phyloP scores from a whole-genome alignment of 2,329 filamentous ascomycete genomes.

The Arachnomyces sp. region DNA sequence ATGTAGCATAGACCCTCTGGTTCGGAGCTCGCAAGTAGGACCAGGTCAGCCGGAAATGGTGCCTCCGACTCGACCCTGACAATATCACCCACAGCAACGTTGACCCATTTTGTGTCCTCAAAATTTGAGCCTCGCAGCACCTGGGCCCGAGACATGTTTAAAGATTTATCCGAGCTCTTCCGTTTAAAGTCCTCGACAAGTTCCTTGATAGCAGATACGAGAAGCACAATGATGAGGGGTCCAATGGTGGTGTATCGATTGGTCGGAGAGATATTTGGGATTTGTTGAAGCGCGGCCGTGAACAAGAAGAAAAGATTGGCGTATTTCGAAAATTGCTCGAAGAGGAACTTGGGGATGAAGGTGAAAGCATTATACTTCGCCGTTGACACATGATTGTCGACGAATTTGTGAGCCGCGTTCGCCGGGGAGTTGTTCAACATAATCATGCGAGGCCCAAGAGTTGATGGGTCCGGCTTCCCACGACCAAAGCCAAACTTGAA shows the following conservation, averaged over 20 bases:
- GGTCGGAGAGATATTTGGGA: slow-evolving; percentile 88
- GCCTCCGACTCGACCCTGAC: slow-evolving; percentile 89
- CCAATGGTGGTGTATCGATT: slow-evolving; percentile 95
- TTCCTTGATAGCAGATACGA: slow-evolving; percentile 95
- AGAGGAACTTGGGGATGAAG: slow-evolving; percentile 93
- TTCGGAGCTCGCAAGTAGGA: slow-evolving; percentile 88
- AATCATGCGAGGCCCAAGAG: slow-evolving; percentile 84
- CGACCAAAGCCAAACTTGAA: slow-evolving; percentile 92
- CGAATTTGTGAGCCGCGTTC: slow-evolving; percentile 80
- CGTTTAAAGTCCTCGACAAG: slow-evolving; percentile 87
- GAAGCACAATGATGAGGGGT: slow-evolving; percentile 78
- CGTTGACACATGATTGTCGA: slow-evolving; percentile 95
- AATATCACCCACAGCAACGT: slow-evolving; percentile 86
- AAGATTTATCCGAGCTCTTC: slow-evolving; percentile 72
- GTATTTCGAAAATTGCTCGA: slow-evolving; percentile 98
- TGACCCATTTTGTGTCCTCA: slow-evolving; percentile 84
- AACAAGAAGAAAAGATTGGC: slow-evolving; percentile 99
- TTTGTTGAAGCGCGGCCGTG: slow-evolving; percentile 88
- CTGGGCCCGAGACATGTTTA: slow-evolving; percentile 81
- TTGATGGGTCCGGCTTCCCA: slow-evolving; percentile 79
- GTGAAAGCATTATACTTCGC: slow-evolving; percentile 93
- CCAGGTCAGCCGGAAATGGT: slow-evolving; percentile 87
- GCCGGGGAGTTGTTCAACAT: slow-evolving; percentile 93
- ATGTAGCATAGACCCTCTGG: slow-evolving; percentile 98
- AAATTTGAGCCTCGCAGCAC: slow-evolving; percentile 80